These are phyloP conservation scores for Nyssa sinensis DNA, from an alignment of 148 eudicot species.

Conservation along the genomic window DNA sequence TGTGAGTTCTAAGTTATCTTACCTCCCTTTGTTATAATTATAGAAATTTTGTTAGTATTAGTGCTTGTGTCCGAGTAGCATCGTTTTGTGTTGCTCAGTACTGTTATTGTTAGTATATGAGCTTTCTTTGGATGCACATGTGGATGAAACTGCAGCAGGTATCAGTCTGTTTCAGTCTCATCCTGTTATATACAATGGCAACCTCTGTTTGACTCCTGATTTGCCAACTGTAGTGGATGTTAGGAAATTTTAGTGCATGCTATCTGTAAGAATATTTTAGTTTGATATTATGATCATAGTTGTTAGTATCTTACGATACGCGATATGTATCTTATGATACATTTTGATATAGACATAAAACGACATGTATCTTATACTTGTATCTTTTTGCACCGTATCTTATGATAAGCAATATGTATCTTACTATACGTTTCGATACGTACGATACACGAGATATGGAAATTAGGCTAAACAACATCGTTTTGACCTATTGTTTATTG, in stretches of 20 bases:
- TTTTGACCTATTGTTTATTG: too few species aligned
- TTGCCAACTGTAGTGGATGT: not conserved
- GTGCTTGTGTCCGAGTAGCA: not conserved
- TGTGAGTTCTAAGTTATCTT: slow-evolving; percentile 41
- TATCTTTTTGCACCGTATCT: too few species aligned
- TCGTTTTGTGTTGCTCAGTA: not conserved
- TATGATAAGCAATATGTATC: too few species aligned
- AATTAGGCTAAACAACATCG: too few species aligned
- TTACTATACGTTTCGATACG: too few species aligned
- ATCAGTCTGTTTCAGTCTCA: not conserved
- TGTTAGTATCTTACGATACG: too few species aligned
- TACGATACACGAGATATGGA: too few species aligned
- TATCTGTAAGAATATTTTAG: not conserved
- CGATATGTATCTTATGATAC: too few species aligned
- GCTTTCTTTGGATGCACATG: not conserved
- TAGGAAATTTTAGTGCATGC: not conserved
- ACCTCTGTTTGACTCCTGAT: not conserved
- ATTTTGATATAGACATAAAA: too few species aligned
- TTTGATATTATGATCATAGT: not conserved
- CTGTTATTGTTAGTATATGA: not conserved
- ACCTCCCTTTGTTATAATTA: not conserved
- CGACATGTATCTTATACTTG: too few species aligned
- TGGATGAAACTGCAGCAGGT: not conserved
- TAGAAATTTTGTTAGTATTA: slow-evolving; percentile 9
- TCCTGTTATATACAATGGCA: not conserved